These are phyloP conservation scores for Raphanus hybrid DNA, from an alignment of 441 rosid genomes.

Conservation along the genomic window DNA sequence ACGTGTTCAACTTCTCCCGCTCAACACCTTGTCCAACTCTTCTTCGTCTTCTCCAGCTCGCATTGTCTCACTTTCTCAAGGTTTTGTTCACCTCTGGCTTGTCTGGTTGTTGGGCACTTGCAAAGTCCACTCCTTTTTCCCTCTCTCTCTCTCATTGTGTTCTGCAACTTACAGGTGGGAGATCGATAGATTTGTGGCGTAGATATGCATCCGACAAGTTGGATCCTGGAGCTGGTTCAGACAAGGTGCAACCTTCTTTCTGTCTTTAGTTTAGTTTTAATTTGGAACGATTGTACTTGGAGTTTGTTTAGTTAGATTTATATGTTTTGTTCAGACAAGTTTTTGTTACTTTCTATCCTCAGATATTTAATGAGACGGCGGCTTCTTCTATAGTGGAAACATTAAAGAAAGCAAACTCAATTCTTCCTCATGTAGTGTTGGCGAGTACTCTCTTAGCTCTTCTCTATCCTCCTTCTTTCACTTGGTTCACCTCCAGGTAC, in stretches of 20 bases:
- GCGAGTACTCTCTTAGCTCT: constrained; percentile 92
- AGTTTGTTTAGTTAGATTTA: neutral
- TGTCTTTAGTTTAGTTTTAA: neutral
- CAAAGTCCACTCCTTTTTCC: neutral
- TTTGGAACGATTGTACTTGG: neutral
- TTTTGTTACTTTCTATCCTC: constrained; percentile 5
- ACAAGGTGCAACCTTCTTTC: constrained; percentile 13
- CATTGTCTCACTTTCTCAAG: neutral
- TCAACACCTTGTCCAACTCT: constrained; percentile 15
- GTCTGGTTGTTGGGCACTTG: neutral
- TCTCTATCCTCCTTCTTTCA: constrained; percentile 84
- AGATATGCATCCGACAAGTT: constrained; percentile 26
- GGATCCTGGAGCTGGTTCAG: constrained; percentile 36
- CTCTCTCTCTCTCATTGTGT: neutral
- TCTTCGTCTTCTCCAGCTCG: constrained; percentile 21
- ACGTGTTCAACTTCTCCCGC: constrained; percentile 31
- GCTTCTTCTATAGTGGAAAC: constrained; percentile 49
- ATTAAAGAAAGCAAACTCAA: constrained; percentile 72
- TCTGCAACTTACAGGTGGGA: neutral
- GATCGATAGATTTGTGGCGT: constrained; percentile 36
- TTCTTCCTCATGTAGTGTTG: constrained; percentile 83
- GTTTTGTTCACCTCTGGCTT: neutral
- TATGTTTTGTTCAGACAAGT: neutral
- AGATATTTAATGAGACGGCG: constrained; percentile 44
- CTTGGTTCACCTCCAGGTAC: constrained; percentile 96